These are phyloP conservation scores for Heterobasidion annosum DNA, from an alignment of 1,284 basidiomycete species.

Conservation along the genomic window DNA sequence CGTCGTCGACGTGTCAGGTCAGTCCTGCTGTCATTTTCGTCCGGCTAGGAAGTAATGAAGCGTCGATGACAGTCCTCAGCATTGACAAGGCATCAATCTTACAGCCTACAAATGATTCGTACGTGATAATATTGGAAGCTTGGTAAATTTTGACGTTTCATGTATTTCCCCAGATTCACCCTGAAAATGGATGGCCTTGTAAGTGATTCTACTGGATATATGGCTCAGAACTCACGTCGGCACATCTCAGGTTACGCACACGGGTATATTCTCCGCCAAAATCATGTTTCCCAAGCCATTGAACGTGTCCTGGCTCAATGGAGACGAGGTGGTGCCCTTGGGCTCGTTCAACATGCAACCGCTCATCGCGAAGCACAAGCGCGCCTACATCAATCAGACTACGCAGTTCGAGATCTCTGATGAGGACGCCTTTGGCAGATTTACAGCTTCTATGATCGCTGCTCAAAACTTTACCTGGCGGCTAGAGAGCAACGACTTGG, in stretches of 20 bases:
- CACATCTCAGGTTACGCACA: conserved; percentile 42
- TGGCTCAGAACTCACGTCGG: conserved; percentile 1
- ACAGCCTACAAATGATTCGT: conserved; percentile 45
- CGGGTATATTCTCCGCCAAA: conserved; percentile 47
- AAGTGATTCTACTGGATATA: conserved; percentile 9
- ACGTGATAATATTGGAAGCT: conserved; percentile 14
- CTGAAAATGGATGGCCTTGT: conserved; percentile 38
- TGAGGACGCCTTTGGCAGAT: conserved; percentile 44
- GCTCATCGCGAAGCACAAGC: conserved; percentile 37
- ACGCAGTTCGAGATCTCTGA: conserved; percentile 47
- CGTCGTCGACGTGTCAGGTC: conserved; percentile 42
- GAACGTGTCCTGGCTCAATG: conserved; percentile 46
- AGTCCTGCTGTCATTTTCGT: not conserved
- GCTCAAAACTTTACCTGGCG: conserved; percentile 67
- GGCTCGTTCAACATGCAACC: conserved; percentile 39
- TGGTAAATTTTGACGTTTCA: not conserved
- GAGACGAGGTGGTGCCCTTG: conserved; percentile 31
- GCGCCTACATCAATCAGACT: conserved; percentile 50
- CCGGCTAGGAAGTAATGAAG: not conserved
- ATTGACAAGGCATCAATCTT: conserved; percentile 42
- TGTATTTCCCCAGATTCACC: conserved; percentile 30
- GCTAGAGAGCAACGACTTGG: conserved; percentile 46
- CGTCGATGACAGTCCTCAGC: conserved; percentile 24
- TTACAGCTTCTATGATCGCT: conserved; percentile 56
- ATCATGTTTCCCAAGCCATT: conserved; percentile 49